Evolutionary conservation across 1,284 basidiomycete genomes (phyloP).

Genomic region (Vanrija sp.): DNA sequence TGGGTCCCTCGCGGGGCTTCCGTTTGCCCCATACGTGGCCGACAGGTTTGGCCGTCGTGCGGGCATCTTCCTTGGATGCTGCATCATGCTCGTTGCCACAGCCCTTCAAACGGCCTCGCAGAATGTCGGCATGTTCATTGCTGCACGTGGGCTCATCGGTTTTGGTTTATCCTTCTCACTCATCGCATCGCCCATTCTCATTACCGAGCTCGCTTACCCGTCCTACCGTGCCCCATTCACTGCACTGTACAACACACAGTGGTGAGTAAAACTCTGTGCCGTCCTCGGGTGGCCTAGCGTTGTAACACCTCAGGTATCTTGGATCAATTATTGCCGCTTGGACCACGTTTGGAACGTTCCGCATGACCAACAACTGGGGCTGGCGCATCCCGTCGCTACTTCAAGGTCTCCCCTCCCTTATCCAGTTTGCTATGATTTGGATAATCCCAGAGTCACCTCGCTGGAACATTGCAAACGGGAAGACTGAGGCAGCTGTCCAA

Average conservation of each 20-base stretch:
- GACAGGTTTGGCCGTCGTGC: slow-evolving; percentile 33
- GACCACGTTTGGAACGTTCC: slow-evolving; percentile 3
- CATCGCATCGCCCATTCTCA: slow-evolving; percentile 53
- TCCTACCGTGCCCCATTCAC: slow-evolving; percentile 56
- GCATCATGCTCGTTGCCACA: slow-evolving; percentile 27
- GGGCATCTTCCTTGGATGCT: slow-evolving; percentile 26
- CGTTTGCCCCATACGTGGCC: slow-evolving; percentile 23
- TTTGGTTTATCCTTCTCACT: slow-evolving; percentile 50
- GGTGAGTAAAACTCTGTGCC: slow-evolving; percentile 61
- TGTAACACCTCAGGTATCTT: slow-evolving; percentile 50
- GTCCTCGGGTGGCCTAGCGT: slow-evolving; percentile 65
- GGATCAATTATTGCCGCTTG: not conserved
- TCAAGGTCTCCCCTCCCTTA: slow-evolving; percentile 51
- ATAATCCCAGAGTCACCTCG: slow-evolving; percentile 50
- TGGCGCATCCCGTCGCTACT: slow-evolving; percentile 57
- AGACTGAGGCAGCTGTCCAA: slow-evolving; percentile 10
- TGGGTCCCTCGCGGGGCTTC: slow-evolving; percentile 8
- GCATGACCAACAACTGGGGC: slow-evolving; percentile 50
- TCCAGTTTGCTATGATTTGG: slow-evolving; percentile 54
- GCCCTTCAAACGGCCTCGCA: slow-evolving; percentile 43
- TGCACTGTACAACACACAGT: slow-evolving; percentile 51
- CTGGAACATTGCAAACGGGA: slow-evolving; percentile 50
- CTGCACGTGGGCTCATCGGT: slow-evolving; percentile 55
- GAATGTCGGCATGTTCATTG: slow-evolving; percentile 53
- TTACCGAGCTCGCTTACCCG: slow-evolving; percentile 56